Conservation (phyloP, 495 filamentous ascomycete genomes). For the Penicillium pulvis region DNA sequence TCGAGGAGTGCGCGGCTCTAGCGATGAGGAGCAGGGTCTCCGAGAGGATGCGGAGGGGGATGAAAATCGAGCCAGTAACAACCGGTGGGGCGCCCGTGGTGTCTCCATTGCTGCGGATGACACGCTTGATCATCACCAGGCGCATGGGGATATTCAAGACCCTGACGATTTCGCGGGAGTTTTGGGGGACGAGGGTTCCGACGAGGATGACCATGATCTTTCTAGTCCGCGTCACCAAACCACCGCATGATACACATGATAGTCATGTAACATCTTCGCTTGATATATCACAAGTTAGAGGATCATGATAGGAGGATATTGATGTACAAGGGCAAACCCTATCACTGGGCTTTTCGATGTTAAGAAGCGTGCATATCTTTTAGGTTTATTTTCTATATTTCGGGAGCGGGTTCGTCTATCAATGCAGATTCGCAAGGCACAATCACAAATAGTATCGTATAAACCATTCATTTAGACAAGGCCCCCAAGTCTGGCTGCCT, state of each 20-base stretch:
- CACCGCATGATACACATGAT: neutral
- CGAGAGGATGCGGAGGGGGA: constrained; percentile 38
- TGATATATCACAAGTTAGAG: neutral
- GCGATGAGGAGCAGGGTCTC: constrained; percentile 43
- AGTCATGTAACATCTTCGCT: neutral
- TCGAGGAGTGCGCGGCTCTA: constrained; percentile 31
- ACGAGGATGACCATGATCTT: constrained; percentile 1
- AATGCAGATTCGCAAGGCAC: neutral
- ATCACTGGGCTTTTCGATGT: neutral
- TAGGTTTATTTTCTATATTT: neutral
- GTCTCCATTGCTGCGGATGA: constrained; percentile 84
- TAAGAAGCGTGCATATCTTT: constrained; percentile 2
- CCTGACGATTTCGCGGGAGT: constrained; percentile 5
- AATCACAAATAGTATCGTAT: neutral
- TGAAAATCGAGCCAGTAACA: constrained; percentile 35
- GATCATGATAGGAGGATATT: neutral
- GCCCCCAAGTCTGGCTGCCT: neutral
- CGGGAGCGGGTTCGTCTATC: neutral
- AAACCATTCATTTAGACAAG: neutral
- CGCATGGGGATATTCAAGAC: constrained; percentile 17
- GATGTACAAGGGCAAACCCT: neutral
- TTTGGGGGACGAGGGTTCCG: neutral
- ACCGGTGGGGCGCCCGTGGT: constrained; percentile 73
- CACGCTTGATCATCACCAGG: constrained; percentile 55
- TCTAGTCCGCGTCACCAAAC: neutral